Base-by-base conservation (phyloP, 352 stramenopile genomes). In the Globisporangium rhizosaccharum region DNA sequence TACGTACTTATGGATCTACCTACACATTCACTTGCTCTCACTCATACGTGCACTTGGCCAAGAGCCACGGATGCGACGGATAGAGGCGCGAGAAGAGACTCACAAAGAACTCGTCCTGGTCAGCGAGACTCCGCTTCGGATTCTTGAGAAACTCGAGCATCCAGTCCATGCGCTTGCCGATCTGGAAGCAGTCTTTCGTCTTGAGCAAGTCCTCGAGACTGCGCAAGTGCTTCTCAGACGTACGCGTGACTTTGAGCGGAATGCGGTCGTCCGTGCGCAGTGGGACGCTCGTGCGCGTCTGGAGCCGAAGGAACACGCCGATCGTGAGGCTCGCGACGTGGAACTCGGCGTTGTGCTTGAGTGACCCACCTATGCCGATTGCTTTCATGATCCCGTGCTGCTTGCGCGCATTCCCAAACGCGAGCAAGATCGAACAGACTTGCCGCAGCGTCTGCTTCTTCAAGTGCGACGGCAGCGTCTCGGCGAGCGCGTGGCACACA, bases 351-450 rank as follows among this genome's bases (percentile, higher is more conserved):
- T 76, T 75, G 61, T 89, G 85, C 60, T 85, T 79, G 44, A 94
- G 70, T 2, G 84, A 84, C 0, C 84, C 83, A 25, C 80, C 81
- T 3, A 93, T 83, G 39, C 83, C 83, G 47, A 93, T 93, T 1
- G 82, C 84, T 62, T 92, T 92, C 84, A 93, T 93, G 63, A 93
- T 79, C 1, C 84, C 84, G 28, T 90, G 85, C 61, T 93, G 82
- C 42, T 77, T 81, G 41, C 84, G 74, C 9, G 81, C 78, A 39
- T 93, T 75, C 6, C 84, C 84, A 47, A 90, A 61, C 48, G 70
- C 62, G 2, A 93, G 67, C 54, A 93, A 67, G 4, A 85, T 61
- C 50, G 88, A 72, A 56, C 75, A 77, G 28, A 89, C 46, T 42
- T 90, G 76, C 0, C 84, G 82, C 44, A 93, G 68, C 73, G 80